These are phyloP conservation scores for Alternaria arbusti DNA, from an alignment of 2,329 filamentous ascomycete species.

Conservation along the genomic window DNA sequence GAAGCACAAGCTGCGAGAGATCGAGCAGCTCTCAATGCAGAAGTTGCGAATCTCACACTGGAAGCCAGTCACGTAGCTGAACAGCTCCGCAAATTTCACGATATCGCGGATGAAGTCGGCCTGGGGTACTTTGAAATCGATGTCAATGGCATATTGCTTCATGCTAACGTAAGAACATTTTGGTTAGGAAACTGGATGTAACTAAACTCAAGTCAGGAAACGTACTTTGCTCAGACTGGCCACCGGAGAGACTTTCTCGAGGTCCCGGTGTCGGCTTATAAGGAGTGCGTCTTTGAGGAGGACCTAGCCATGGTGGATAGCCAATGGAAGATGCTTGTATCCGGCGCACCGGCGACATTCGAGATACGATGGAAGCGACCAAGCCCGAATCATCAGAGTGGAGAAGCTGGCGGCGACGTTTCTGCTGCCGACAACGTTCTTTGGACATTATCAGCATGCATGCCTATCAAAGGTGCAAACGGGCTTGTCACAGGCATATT, in stretches of 20 bases:
- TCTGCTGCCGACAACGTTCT: conserved; percentile 7
- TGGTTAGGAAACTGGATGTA: background rate
- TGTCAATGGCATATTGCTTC: conserved; percentile 9
- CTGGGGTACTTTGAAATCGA: conserved; percentile 20
- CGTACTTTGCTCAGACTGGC: conserved; percentile 14
- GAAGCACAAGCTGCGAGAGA: conserved; percentile 23
- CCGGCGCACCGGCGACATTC: conserved; percentile 28
- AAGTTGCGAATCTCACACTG: conserved; percentile 15
- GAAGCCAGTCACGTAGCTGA: conserved; percentile 9
- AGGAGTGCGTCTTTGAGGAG: conserved; percentile 9
- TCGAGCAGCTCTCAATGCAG: conserved; percentile 17
- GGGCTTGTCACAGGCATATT: conserved; percentile 25
- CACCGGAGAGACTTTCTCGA: conserved; percentile 3
- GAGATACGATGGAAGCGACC: conserved; percentile 33
- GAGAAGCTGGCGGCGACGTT: conserved; percentile 1
- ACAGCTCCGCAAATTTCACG: conserved; percentile 15
- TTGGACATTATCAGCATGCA: conserved; percentile 30
- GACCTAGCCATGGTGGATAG: conserved; percentile 4
- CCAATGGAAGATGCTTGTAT: conserved; percentile 25
- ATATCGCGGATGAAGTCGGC: conserved; percentile 13
- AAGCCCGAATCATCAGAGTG: background rate
- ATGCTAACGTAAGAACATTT: conserved; percentile 14
- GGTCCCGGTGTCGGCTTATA: conserved; percentile 9
- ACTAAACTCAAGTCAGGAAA: conserved; percentile 5
- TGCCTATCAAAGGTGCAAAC: conserved; percentile 24